phyloP scores from a whole-genome alignment of 768 basidiomycete genomes.

The Omphalotus guepiniiformis region DNA sequence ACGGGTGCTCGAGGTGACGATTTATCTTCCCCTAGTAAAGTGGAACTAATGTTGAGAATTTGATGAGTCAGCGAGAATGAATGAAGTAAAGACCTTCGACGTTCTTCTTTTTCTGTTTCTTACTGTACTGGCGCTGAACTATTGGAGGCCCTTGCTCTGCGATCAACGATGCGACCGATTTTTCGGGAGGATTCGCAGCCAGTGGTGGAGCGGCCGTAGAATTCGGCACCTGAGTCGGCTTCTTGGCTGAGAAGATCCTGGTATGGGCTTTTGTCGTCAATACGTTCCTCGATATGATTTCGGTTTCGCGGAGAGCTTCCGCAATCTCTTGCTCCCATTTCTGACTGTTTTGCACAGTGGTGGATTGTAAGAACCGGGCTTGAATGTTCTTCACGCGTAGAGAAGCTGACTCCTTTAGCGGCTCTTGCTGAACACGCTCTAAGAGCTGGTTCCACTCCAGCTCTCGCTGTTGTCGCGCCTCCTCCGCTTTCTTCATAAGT shows the following conservation, averaged over 20 bases:
- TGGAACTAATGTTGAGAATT: too few relatives aligned
- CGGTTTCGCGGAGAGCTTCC: constrained; percentile 52
- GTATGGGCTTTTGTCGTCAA: constrained; percentile 26
- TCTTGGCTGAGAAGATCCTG: background rate
- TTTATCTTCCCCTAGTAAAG: background rate
- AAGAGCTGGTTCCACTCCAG: constrained; percentile 64
- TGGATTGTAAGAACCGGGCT: constrained; percentile 54
- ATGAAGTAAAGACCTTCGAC: background rate
- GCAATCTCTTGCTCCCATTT: constrained; percentile 65
- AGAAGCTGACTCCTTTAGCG: constrained; percentile 42
- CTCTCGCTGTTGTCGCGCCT: constrained; percentile 55
- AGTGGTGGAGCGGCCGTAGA: constrained; percentile 30
- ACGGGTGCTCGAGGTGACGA: constrained; percentile 10
- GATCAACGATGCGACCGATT: constrained; percentile 47
- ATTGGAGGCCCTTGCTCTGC: constrained; percentile 46
- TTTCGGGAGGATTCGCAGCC: constrained; percentile 43
- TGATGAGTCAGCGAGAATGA: background rate
- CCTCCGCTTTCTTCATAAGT: constrained; percentile 61
- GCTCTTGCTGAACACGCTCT: constrained; percentile 46
- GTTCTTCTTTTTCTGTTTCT: constrained; percentile 30
- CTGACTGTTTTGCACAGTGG: constrained; percentile 39
- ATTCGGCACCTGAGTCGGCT: background rate
- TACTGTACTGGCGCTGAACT: constrained; percentile 16
- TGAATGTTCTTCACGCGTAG: constrained; percentile 53
- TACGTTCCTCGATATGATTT: constrained; percentile 42